Evolutionary conservation across 129 eudicot species (phyloP), one percentile per base, ranked within the genome.

Genomic region (Lactuca saligna): DNA sequence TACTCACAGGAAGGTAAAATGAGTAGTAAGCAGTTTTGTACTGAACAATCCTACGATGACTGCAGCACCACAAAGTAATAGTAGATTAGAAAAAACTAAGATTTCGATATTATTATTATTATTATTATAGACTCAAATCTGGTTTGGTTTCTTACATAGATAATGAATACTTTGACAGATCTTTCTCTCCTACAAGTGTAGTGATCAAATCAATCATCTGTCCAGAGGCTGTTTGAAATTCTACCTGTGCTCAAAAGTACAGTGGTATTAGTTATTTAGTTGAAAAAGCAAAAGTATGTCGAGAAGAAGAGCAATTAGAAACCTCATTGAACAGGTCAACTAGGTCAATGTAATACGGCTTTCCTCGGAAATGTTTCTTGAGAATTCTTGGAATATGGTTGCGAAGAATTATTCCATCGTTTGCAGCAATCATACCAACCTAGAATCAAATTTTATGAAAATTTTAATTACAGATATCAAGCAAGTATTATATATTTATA

Each of bases 381-480:
- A 91, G 93, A 71, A 91, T 85, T 74, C 96, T 82, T 41, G 90
- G 87, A 41, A 91, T 75, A 51, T 91, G 97, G 83, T 91, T 91
- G 71, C 97, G 97, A 58, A 91, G 95, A 61, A 91, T 44, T 62
- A 91, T 74, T 61, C 97, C 93, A 60, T 91, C 97, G 69, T 91
- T 91, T 42, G 63, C 96, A 75, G 96, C 97, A 81, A 91, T 91
- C 90, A 91, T 69, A 65, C 97, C 97, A 79, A 91, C 97, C 97
- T 91, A 72, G 11, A 63, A 80, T 57, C 66, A 66, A 66, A 72
- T 69, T 15, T 41, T 35, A 46, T 57, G 70, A 60, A 71, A 25
- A 20, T 49, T 75, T 54, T 39, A 31, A 58, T 46, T 31, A 60
- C 49, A 51, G 68, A 62, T 51, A 59, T 25, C 33, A 75, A 61